Conservation (phyloP, 2,329 filamentous ascomycete genomes). For the Verticillium nubilum region DNA sequence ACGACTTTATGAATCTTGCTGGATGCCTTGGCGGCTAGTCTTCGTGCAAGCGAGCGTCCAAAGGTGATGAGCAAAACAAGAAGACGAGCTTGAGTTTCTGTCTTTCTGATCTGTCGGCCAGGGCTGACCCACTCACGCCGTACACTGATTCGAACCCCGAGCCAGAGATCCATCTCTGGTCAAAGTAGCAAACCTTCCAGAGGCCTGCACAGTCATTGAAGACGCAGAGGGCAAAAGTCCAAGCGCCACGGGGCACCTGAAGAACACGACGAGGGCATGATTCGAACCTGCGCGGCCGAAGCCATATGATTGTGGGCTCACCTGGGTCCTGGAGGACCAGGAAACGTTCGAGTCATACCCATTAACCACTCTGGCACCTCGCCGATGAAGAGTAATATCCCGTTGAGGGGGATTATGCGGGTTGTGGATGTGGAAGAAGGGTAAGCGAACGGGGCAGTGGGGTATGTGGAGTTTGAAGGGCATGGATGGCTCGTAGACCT, state of each 20-base stretch:
- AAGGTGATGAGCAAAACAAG: too few species aligned
- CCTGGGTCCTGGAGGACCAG: background rate
- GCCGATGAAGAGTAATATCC: background rate
- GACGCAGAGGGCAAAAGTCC: background rate
- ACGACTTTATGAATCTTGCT: too few species aligned
- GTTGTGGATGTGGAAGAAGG: background rate
- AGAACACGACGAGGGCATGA: slow-evolving; percentile 6
- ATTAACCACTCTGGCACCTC: slow-evolving; percentile 10
- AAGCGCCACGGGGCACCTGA: background rate
- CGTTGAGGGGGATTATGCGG: background rate
- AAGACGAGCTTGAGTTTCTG: too few species aligned
- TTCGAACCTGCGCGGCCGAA: slow-evolving; percentile 11
- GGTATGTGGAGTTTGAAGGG: background rate
- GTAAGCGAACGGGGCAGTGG: background rate
- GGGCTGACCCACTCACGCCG: too few species aligned
- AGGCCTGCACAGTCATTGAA: background rate
- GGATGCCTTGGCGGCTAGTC: too few species aligned
- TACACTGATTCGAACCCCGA: too few species aligned
- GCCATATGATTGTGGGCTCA: slow-evolving; percentile 2
- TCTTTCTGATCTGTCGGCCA: too few species aligned
- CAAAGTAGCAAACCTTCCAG: too few species aligned
- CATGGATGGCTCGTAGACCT: too few species aligned
- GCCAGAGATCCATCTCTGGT: too few species aligned
- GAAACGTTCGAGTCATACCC: slow-evolving; percentile 6
- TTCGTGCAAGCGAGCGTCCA: too few species aligned